Conservation (phyloP, 169 alveolate species). For the Plasmodium coatneyi region DNA sequence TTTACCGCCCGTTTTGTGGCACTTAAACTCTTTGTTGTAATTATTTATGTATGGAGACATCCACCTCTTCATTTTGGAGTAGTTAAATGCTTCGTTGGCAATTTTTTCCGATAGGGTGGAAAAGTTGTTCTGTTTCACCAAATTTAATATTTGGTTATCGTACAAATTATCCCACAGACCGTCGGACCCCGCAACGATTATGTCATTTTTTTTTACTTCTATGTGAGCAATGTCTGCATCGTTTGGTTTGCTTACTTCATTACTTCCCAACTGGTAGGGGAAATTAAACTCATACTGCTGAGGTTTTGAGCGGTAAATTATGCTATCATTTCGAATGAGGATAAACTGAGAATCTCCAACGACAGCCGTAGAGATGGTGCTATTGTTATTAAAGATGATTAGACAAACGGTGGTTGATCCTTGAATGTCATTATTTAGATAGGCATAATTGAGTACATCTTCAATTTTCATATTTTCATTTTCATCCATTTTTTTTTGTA, state of each 20-base stretch:
- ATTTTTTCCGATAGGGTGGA: constrained; percentile 34
- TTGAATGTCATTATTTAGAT: constrained; percentile 22
- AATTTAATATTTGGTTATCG: constrained; percentile 48
- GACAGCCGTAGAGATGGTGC: constrained; percentile 39
- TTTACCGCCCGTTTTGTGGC: constrained; percentile 31
- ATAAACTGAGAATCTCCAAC: constrained; percentile 46
- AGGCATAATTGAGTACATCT: constrained; percentile 55
- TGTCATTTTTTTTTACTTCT: constrained; percentile 36
- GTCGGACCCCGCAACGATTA: constrained; percentile 45
- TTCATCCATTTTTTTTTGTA: constrained; percentile 28
- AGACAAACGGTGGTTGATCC: constrained; percentile 60
- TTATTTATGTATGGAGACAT: constrained; percentile 45
- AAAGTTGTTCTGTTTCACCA: constrained; percentile 18
- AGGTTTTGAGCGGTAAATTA: constrained; percentile 16
- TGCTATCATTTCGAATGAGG: constrained; percentile 27
- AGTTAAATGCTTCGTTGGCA: constrained; percentile 40
- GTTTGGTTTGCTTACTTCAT: constrained; percentile 6
- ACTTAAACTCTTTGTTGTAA: constrained; percentile 21
- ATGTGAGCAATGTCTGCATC: constrained; percentile 29
- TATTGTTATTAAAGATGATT: constrained; percentile 33
- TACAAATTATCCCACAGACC: constrained; percentile 36
- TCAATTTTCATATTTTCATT: constrained; percentile 33
- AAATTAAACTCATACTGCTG: constrained; percentile 16
- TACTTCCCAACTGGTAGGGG: constrained; percentile 20
- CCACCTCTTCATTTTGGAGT: constrained; percentile 59